These are phyloP conservation scores for Xanthoconium purpureum DNA, from an alignment of 768 basidiomycete species.

Conservation along the genomic window DNA sequence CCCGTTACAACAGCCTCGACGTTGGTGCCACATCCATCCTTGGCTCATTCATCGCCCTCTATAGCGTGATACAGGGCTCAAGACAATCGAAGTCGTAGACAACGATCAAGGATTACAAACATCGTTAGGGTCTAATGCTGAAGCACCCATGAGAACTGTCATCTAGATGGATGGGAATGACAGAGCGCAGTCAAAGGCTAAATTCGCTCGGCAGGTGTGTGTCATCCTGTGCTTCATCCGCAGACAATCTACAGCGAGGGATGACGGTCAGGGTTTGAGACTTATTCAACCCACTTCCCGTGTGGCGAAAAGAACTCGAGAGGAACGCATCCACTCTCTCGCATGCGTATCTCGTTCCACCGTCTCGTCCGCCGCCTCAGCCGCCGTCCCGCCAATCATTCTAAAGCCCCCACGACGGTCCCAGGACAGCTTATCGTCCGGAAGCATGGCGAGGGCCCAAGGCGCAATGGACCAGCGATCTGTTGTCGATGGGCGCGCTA, in stretches of 20 bases:
- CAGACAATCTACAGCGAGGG: conserved; percentile 58
- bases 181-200: conserved; percentile 50
- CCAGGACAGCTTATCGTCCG: no score
- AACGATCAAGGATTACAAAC: conserved; percentile 83
- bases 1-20: conserved; percentile 95
- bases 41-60: background rate
- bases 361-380: background rate
- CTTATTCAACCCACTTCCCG: conserved; percentile 81
- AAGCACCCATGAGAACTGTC: conserved; percentile 74
- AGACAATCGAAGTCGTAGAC: conserved; percentile 83
- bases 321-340: conserved; percentile 73
- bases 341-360: conserved; percentile 83
- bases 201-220: conserved; percentile 77
- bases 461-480: no score
- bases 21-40: conserved; percentile 69
- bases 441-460: no score
- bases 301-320: conserved; percentile 88
- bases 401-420: no score
- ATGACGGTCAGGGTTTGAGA: conserved; percentile 74
- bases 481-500: no score
- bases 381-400: no score
- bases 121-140: conserved; percentile 56
- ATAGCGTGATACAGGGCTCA: conserved; percentile 55
- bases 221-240: conserved; percentile 11
- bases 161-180: conserved; percentile 74